Evolutionary conservation across 2,329 filamentous ascomycete species (phyloP).

Genomic region (Ilyonectria mors-panacis): DNA sequence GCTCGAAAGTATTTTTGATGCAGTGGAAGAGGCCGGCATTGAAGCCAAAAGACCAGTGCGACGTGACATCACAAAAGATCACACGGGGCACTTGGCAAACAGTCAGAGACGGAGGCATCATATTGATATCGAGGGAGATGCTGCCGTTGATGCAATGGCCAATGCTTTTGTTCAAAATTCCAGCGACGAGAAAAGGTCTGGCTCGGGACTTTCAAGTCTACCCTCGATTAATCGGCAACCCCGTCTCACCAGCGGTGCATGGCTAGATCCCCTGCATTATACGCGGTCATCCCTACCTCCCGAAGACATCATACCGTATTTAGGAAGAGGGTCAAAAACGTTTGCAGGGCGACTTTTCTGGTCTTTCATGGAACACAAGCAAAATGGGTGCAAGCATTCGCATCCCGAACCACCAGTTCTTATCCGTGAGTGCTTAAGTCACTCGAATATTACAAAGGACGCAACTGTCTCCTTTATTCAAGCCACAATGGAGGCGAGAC

Average conservation of each 20-base stretch:
- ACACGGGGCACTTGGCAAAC: not conserved
- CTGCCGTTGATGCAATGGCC: not conserved
- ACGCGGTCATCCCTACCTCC: conserved; percentile 29
- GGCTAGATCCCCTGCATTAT: conserved; percentile 36
- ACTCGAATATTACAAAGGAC: conserved; percentile 26
- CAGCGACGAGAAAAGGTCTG: not conserved
- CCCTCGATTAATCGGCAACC: not conserved
- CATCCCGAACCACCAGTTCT: conserved; percentile 14
- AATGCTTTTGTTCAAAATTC: too few species aligned
- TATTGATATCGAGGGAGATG: not conserved
- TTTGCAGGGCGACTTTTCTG: conserved; percentile 36
- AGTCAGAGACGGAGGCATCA: not conserved
- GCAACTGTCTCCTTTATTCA: conserved; percentile 24
- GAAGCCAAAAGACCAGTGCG: not conserved
- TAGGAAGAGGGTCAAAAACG: conserved; percentile 25
- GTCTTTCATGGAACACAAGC: conserved; percentile 33
- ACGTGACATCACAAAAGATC: accelerated
- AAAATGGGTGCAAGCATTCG: conserved; percentile 10
- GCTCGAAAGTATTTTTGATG: conserved; percentile 18
- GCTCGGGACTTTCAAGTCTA: too few species aligned
- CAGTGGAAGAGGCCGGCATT: conserved; percentile 26
- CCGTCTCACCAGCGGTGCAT: conserved; percentile 24
- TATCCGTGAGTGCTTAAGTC: conserved; percentile 21
- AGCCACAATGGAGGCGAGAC: conserved; percentile 33
- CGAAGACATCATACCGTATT: conserved; percentile 35